Percentiles rank a stretch among this genome's conserved stretches.
phyloP scores from a whole-genome alignment of 2,329 filamentous ascomycete genomes.

The Endoconidiophora laricicola region DNA sequence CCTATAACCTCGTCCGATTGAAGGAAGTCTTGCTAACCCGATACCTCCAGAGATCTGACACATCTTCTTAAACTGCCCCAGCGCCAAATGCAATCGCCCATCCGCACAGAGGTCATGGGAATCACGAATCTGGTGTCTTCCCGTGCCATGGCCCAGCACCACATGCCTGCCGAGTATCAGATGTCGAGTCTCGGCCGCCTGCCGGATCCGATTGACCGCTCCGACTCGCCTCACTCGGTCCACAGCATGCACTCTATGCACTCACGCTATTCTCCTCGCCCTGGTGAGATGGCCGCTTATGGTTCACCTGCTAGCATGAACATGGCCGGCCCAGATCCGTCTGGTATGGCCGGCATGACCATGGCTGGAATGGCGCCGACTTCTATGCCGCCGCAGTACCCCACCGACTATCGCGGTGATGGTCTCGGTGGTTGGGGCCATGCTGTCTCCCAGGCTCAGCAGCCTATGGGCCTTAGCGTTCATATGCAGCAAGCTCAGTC shows the following conservation, averaged over 20 bases:
- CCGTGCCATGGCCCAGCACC: conserved; percentile 9
- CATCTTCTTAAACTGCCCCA: background rate
- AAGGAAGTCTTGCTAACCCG: too few relatives aligned
- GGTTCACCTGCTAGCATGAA: conserved; percentile 38
- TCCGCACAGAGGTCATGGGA: conserved; percentile 14
- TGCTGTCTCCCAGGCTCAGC: conserved; percentile 3
- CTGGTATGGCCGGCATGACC: conserved; percentile 22
- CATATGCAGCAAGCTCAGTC: conserved; percentile 22
- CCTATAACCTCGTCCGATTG: too few relatives aligned
- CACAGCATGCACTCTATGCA: conserved; percentile 42
- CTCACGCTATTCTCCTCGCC: conserved; percentile 30
- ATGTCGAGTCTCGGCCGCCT: conserved; percentile 16
- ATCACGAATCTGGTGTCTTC: conserved; percentile 16
- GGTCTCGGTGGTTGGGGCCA: conserved; percentile 10
- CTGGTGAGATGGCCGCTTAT: conserved; percentile 23
- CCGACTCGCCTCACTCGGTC: conserved; percentile 42
- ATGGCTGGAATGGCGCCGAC: conserved; percentile 18
- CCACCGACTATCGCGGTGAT: conserved; percentile 12
- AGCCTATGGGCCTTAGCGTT: conserved; percentile 15
- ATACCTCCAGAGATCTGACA: too few relatives aligned
- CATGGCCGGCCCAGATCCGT: conserved; percentile 23
- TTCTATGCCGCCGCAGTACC: conserved; percentile 12
- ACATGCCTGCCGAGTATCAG: conserved; percentile 17
- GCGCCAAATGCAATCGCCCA: conserved; percentile 14
- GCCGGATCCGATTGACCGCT: conserved; percentile 30